Percentiles rank a stretch among this genome's conserved stretches.
These are phyloP conservation scores for Botrytis cinerea DNA, from an alignment of 2,329 filamentous ascomycete genomes.

Conservation along the genomic window DNA sequence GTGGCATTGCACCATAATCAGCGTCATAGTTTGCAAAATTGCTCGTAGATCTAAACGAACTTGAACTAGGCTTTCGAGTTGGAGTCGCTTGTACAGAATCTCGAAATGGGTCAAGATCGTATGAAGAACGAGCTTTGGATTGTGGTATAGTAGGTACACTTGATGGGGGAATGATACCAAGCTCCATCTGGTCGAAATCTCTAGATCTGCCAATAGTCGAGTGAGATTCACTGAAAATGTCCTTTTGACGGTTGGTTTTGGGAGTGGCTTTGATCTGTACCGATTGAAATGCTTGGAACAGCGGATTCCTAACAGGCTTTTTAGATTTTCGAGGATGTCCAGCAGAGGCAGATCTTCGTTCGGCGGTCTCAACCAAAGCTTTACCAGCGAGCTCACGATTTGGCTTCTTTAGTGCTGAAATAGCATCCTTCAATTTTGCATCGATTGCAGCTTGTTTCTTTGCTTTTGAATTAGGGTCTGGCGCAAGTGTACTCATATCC, in stretches of 20 bases:
- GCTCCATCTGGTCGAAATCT: conserved; percentile 26
- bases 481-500: conserved; percentile 54
- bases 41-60: not conserved
- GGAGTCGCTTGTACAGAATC: conserved; percentile 39
- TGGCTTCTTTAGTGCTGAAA: conserved; percentile 71
- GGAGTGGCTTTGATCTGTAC: conserved; percentile 43
- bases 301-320: conserved; percentile 49
- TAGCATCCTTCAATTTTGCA: conserved; percentile 72
- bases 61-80: conserved; percentile 31
- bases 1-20: conserved; percentile 27
- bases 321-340: conserved; percentile 53
- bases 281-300: conserved; percentile 40
- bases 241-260: conserved; percentile 37
- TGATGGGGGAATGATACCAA: conserved; percentile 32
- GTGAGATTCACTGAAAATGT: conserved; percentile 33
- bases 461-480: conserved; percentile 57
- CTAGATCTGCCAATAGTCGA: conserved; percentile 18
- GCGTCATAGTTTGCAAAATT: not conserved
- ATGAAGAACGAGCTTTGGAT: conserved; percentile 31
- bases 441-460: conserved; percentile 68
- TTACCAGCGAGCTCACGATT: conserved; percentile 71
- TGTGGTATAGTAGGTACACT: conserved; percentile 38
- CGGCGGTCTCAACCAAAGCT: conserved; percentile 65
- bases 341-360: conserved; percentile 56
- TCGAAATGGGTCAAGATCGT: conserved; percentile 31